Conservation (phyloP, 306 rosid species). For the Mucuna pruriens region DNA sequence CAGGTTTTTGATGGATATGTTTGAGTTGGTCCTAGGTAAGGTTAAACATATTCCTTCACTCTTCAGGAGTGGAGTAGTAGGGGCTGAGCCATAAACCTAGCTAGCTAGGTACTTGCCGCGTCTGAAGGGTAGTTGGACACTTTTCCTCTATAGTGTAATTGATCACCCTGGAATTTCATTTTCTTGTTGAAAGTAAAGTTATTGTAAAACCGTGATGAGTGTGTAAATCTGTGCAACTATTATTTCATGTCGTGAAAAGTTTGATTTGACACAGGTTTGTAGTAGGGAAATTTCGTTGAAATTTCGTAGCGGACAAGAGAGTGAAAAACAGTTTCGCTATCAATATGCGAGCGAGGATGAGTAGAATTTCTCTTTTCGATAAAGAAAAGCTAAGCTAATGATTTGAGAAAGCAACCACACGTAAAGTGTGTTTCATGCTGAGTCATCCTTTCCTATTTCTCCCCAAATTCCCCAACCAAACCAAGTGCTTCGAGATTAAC, state of each 20-base stretch:
- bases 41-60: constrained; percentile 21
- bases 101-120: not conserved
- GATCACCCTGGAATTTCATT: not conserved
- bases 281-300: constrained; percentile 25
- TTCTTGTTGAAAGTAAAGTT: not conserved
- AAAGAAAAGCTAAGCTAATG: constrained; percentile 35
- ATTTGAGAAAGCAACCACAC: constrained; percentile 51
- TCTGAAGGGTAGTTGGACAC: not conserved
- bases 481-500: not conserved
- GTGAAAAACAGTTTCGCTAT: constrained; percentile 18
- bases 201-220: not conserved
- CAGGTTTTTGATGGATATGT: not conserved
- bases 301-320: constrained; percentile 26
- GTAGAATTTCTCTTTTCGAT: constrained; percentile 17
- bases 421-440: constrained; percentile 34
- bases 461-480: constrained; percentile 30
- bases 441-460: constrained; percentile 39
- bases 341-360: constrained; percentile 12
- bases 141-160: not conserved
- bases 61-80: not conserved
- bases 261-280: not conserved
- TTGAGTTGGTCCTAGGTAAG: constrained; percentile 25
- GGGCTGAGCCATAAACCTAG: not conserved
- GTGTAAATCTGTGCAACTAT: not conserved
- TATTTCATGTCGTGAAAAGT: not conserved